Evolutionary conservation across 176 grass and related monocot genomes (phyloP).

Genomic region (Triticum monococcum): DNA sequence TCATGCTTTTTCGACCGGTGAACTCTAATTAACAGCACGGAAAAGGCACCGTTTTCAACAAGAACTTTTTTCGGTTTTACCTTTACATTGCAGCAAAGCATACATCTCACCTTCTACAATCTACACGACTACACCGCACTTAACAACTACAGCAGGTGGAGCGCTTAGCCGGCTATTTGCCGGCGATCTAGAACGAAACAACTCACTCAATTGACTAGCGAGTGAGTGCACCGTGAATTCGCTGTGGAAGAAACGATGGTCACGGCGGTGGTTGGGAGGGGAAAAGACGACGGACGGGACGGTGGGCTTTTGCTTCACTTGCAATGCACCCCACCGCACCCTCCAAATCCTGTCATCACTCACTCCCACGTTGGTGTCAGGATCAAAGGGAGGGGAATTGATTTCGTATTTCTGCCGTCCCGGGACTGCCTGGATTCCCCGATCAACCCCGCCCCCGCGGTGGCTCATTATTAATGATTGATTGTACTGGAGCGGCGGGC

Average conservation of each 20-base stretch:
- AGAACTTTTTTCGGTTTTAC: not conserved
- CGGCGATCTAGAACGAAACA: too few relatives aligned
- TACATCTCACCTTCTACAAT: not conserved
- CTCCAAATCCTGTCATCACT: slow-evolving; percentile 36
- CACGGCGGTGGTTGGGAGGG: slow-evolving; percentile 20
- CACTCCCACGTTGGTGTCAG: slow-evolving; percentile 27
- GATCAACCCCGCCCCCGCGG: not conserved
- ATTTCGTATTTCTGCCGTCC: not conserved
- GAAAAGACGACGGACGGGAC: slow-evolving; percentile 24
- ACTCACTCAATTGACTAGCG: not conserved
- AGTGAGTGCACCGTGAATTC: not conserved
- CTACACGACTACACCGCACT: not conserved
- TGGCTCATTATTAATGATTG: slow-evolving; percentile 28
- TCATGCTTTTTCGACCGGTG: not conserved
- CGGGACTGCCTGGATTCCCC: not conserved
- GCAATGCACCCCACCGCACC: slow-evolving; percentile 43
- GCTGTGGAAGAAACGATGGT: not conserved
- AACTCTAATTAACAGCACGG: not conserved
- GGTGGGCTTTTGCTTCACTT: slow-evolving; percentile 62
- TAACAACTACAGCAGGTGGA: not conserved
- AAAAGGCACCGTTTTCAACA: not conserved
- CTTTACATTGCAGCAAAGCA: not conserved
- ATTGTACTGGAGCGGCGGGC: slow-evolving; percentile 25
- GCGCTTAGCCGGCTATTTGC: not conserved
- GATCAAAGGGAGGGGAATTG: not conserved